These are phyloP conservation scores for Hyphodiscus hymeniophilus DNA, from an alignment of 495 filamentous ascomycete species.

Conservation along the genomic window DNA sequence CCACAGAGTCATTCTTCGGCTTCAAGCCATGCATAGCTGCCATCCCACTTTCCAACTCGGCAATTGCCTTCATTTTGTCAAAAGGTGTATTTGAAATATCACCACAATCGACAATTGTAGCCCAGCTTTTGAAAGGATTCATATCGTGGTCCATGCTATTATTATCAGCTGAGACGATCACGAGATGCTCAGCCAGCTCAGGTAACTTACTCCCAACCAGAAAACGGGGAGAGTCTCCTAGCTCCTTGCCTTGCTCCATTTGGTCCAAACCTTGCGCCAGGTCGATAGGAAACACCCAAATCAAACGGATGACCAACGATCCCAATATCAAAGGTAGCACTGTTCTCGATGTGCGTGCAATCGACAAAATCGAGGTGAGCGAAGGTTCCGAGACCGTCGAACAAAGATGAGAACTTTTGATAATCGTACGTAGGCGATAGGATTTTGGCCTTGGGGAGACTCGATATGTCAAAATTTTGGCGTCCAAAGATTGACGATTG, in stretches of 20 bases:
- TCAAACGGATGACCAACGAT: constrained; percentile 24
- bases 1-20: constrained; percentile 35
- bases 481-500: constrained; percentile 15
- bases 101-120: constrained; percentile 55
- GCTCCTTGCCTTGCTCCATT: constrained; percentile 69
- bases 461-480: not conserved
- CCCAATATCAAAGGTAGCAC: constrained; percentile 20
- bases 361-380: constrained; percentile 20
- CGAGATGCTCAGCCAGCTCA: not conserved
- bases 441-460: not conserved
- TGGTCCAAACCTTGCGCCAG: constrained; percentile 69
- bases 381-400: constrained; percentile 13
- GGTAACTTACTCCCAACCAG: constrained; percentile 17
- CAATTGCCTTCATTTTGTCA: constrained; percentile 55
- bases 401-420: not conserved
- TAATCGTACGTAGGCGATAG: constrained; percentile 11
- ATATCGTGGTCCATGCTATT: constrained; percentile 32
- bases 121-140: constrained; percentile 53
- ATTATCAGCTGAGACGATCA: constrained; percentile 7
- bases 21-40: constrained; percentile 31
- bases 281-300: constrained; percentile 61
- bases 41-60: constrained; percentile 53
- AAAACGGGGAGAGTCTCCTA: constrained; percentile 22
- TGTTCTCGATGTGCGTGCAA: constrained; percentile 11
- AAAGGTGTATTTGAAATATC: constrained; percentile 55